Conservation (phyloP, 2,329 filamentous ascomycete genomes). For the Periconia sp. region DNA sequence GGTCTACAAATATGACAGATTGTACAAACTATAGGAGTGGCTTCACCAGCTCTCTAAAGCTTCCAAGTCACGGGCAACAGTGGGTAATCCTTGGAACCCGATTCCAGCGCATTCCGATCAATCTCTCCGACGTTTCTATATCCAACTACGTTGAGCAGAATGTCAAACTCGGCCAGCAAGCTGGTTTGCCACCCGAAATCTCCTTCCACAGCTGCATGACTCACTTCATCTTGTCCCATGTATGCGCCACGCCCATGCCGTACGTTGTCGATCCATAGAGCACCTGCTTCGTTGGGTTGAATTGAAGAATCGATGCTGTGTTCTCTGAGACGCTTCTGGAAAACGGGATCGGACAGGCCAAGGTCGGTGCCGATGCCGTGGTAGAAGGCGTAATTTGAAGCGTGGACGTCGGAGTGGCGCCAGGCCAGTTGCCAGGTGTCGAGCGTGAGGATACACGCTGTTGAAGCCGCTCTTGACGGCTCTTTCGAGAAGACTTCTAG, state of each 20-base stretch:
- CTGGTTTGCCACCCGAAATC: constrained; percentile 61
- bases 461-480: constrained; percentile 62
- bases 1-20: too few species aligned
- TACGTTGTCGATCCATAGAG: constrained; percentile 69
- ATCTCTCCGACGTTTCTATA: constrained; percentile 61
- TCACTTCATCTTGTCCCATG: constrained; percentile 73
- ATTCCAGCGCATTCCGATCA: constrained; percentile 45
- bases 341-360: constrained; percentile 65
- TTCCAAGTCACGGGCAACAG: constrained; percentile 30
- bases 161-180: constrained; percentile 68
- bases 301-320: constrained; percentile 60
- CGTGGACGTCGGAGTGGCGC: constrained; percentile 64
- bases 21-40: too few species aligned
- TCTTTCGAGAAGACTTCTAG: constrained; percentile 61
- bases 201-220: constrained; percentile 63
- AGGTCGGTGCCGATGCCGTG: constrained; percentile 65
- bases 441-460: constrained; percentile 64
- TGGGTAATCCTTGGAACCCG: constrained; percentile 27
- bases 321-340: constrained; percentile 59
- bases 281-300: constrained; percentile 60
- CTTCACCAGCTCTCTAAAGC: constrained; percentile 18
- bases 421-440: constrained; percentile 70
- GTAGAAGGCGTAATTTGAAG: constrained; percentile 68
- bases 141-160: constrained; percentile 65
- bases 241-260: constrained; percentile 68